Evolutionary conservation across 176 grass and related monocot genomes (phyloP).

Genomic region (Avena atlantica): DNA sequence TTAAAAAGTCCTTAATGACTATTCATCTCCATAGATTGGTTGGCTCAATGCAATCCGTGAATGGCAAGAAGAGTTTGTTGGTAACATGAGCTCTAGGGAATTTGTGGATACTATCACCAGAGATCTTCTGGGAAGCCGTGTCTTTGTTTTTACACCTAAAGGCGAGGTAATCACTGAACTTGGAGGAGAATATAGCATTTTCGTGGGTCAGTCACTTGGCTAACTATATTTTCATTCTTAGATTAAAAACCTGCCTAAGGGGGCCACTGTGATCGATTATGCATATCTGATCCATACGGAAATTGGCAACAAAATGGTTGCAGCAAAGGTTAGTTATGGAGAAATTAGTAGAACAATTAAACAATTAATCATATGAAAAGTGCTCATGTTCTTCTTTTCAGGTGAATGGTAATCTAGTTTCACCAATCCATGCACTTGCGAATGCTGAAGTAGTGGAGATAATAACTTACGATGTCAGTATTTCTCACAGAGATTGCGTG

Average conservation of each 20-base stretch:
- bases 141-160: constrained; percentile 99
- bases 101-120: constrained; percentile 94
- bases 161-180: constrained; percentile 85
- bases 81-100: constrained; percentile 98
- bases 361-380: constrained; percentile 38
- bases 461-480: constrained; percentile 89
- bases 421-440: constrained; percentile 81
- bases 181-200: not conserved
- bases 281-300: constrained; percentile 98
- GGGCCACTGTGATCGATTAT: constrained; percentile 98
- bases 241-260: constrained; percentile 97
- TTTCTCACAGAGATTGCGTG: constrained; percentile 39
- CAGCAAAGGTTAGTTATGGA: constrained; percentile 72
- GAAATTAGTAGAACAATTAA: constrained; percentile 28
- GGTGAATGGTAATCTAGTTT: constrained; percentile 97
- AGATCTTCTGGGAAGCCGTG: constrained; percentile 91
- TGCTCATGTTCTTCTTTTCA: constrained; percentile 60
- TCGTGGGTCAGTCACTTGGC: not conserved
- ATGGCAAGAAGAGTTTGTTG: constrained; percentile 99
- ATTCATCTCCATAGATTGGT: constrained; percentile 72
- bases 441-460: constrained; percentile 99
- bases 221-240: constrained; percentile 42
- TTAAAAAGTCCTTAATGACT: constrained; percentile 28
- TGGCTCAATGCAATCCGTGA: constrained; percentile 99
- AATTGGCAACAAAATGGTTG: constrained; percentile 98